Evolutionary conservation across 305 asterid genomes (phyloP).

Genomic region (Solanum chacoense): DNA sequence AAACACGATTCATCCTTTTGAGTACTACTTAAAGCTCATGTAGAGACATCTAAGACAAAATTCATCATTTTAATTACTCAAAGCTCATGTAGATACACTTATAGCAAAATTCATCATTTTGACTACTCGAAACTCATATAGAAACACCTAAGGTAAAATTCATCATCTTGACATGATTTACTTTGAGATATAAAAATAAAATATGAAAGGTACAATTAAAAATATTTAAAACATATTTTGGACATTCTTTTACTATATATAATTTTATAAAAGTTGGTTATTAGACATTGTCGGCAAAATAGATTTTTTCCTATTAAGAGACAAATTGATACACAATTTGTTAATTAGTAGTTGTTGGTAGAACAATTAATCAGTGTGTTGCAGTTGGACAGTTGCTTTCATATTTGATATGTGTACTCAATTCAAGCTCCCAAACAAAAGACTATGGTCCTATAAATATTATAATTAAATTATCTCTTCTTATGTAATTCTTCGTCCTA

Average conservation of each 20-base stretch:
- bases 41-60: not conserved
- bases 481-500: not conserved
- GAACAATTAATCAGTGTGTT: not conserved
- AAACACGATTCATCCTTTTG: not conserved
- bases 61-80: too few species aligned
- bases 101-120: too few species aligned
- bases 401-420: not conserved
- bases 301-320: not conserved
- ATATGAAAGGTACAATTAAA: not conserved
- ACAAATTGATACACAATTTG: not conserved
- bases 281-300: not conserved
- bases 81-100: not conserved
- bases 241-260: not conserved
- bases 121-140: not conserved
- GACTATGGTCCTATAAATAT: not conserved
- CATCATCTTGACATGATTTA: not conserved
- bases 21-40: not conserved
- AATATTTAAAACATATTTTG: not conserved
- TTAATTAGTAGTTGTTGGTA: not conserved
- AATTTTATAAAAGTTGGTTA: not conserved
- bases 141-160: not conserved
- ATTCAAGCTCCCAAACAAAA: not conserved
- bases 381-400: not conserved
- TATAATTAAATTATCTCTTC: not conserved
- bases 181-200: not conserved